Base-by-base conservation (phyloP, 164 flowering plant genomes). In the Tetracentron sinense region DNA sequence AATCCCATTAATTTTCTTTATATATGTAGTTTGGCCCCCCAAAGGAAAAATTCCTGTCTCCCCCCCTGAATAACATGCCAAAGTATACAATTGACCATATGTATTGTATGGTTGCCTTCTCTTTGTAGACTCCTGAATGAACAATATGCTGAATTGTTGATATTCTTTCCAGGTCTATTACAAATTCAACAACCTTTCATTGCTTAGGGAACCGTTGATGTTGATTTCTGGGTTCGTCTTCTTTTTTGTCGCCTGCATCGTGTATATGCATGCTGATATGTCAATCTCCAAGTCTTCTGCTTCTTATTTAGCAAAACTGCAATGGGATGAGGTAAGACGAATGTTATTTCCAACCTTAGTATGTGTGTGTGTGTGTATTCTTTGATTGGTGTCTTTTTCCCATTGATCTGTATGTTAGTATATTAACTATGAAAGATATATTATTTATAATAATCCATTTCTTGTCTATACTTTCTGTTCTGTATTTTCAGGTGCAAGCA, bases 281-380 rank as follows among this genome's bases (percentile, higher is more conserved):
- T 82, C 97, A 54, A 89, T 95, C 77, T 90, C 97, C 31, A 95
- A 90, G 72, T 82, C 93, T 14, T 87, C 97, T 61, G 79, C 96
- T 61, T 82, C 97, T 63, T 94, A 94, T 75, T 50, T 94, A 69
- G 96, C 97, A 60, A 89, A 83, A 73, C 75, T 80, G 69, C 97
- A 89, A 61, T 87, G 88, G 96, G 96, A 94, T 58, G 95, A 94
- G 94, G 99, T 88, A 62, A 44, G 52, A 21, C 28, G 22, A 47
- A 23, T 64, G 0, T 42, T n/a, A 6, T 20, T 21, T 53, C 48
- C 20, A 14, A 28, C 48, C 30, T 50, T 47, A 30, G 50, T 28
- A 20, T 42, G 23, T 60, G 14, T 12, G 7, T 16, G 30, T 4
- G 20, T 25, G 27, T 54, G 4, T 0, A 7, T 6, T 51, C 17